Base-by-base conservation (phyloP, 441 rosid species). In the Hura crepitans region DNA sequence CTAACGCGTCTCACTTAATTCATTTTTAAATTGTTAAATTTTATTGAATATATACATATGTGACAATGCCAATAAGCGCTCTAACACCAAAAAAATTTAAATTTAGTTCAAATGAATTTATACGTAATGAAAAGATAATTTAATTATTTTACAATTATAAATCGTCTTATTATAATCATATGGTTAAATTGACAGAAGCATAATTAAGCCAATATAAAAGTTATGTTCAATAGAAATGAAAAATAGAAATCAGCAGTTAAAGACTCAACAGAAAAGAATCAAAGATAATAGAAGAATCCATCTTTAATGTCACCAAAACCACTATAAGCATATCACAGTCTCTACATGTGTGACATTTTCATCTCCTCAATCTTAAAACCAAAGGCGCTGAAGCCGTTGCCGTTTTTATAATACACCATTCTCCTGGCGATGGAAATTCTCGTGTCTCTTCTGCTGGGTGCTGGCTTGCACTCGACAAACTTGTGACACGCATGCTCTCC, bases 271-370 rank as follows among this genome's bases (percentile, higher is more conserved):
- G 46, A 42, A 42, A 42, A 12, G 46, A 42, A 42, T 42, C 46
- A 42, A 65, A 54, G 14, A 75, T 74, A 59, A 53, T 81, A 4
- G 81, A 79, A 71, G 85, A 85, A 42, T 82, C 77, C 55, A 68
- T 79, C 54, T 70, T 62, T 71, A 55, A 76, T 64, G 80, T 85
- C 39, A 75, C 62, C 66, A 76, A 70, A 57, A 82, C 78, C 68
- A 57, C 62, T 30, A 79, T 85, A 1, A 72, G 61, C 69, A 68
- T 8, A 55, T 79, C 86, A 0, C 77, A 79, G 50, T 86, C 88
- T 1, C n/a, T n/a, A n/a, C n/a, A n/a, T n/a, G 54, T 79, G 27
- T 85, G 85, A 86, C 86, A 85, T 39, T 69, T 81, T 4, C 85
- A 82, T 65, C 73, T 85, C 58, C 78, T 81, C 35, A 81, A 85